Conservation (phyloP, 371 early-diverging fungal genomes). For the Rhizopus delemar region DNA sequence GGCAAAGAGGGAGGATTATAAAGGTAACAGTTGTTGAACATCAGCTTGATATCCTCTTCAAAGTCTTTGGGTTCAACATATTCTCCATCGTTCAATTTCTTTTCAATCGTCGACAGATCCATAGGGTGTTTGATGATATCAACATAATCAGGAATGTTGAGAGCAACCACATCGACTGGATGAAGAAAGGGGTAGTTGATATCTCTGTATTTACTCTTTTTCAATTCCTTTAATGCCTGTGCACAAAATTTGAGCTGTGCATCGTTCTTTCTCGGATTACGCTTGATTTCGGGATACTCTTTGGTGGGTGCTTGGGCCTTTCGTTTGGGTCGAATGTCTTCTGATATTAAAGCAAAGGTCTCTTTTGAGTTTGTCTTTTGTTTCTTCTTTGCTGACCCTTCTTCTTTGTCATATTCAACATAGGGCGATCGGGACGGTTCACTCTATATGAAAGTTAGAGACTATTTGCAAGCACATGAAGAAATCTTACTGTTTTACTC, state of each 20-base stretch:
- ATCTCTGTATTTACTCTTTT: slow-evolving; percentile 71
- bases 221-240: slow-evolving; percentile 73
- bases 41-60: slow-evolving; percentile 82
- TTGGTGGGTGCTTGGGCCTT: slow-evolving; percentile 73
- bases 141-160: slow-evolving; percentile 94
- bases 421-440: slow-evolving; percentile 20
- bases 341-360: slow-evolving; percentile 33
- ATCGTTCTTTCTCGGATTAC: slow-evolving; percentile 60
- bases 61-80: slow-evolving; percentile 80
- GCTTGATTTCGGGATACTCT: slow-evolving; percentile 51
- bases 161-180: slow-evolving; percentile 92
- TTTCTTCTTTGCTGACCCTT: slow-evolving; percentile 20
- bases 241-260: slow-evolving; percentile 72
- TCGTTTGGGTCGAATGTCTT: slow-evolving; percentile 69
- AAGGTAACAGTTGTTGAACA: slow-evolving; percentile 91
- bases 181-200: slow-evolving; percentile 79
- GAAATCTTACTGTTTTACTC: slow-evolving; percentile 34
- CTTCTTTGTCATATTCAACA: slow-evolving; percentile 23
- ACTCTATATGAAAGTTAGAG: background rate
- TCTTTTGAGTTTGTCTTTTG: slow-evolving; percentile 14
- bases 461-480: background rate
- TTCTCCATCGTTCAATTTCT: slow-evolving; percentile 76
- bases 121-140: slow-evolving; percentile 95
- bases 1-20: slow-evolving; percentile 92
- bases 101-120: slow-evolving; percentile 94